Percentiles rank a stretch among this genome's conserved stretches.
Conservation (phyloP, 495 filamentous ascomycete genomes). For the Penicillium mononematosum region DNA sequence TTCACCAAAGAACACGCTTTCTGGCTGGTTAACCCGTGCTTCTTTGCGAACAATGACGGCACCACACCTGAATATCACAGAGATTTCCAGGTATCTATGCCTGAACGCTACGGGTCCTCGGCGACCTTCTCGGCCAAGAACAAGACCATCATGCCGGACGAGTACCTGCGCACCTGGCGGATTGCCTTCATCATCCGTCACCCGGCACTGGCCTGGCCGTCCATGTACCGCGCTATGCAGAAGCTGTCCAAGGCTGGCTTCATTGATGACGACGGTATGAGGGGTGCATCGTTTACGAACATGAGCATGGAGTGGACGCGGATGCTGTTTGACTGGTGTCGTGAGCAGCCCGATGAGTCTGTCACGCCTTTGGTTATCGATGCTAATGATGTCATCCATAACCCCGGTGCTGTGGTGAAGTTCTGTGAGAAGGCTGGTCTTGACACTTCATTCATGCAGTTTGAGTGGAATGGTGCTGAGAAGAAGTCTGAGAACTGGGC, state of each 20-base stretch:
- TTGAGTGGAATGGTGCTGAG: conserved; percentile 33
- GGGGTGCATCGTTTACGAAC: conserved; percentile 16
- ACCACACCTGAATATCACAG: neutral
- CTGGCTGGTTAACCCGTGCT: conserved; percentile 20
- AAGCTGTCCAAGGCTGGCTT: conserved; percentile 21
- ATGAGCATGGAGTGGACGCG: conserved; percentile 36
- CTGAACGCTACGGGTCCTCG: conserved; percentile 13
- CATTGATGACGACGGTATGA: conserved; percentile 11
- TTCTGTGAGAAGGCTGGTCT: conserved; percentile 37
- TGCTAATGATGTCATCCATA: conserved; percentile 44
- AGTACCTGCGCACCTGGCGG: conserved; percentile 34
- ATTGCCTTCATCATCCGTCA: conserved; percentile 46
- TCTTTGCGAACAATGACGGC: neutral
- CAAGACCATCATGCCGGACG: conserved; percentile 41
- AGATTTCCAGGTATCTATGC: conserved; percentile 7
- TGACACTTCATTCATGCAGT: conserved; percentile 33
- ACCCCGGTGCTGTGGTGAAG: conserved; percentile 29
- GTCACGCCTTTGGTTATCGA: conserved; percentile 41
- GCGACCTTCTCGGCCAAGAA: conserved; percentile 31
- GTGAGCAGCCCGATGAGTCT: conserved; percentile 17
- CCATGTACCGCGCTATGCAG: conserved; percentile 31
- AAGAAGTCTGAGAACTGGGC: conserved; percentile 12
- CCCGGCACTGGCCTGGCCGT: conserved; percentile 41
- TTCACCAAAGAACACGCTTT: conserved; percentile 44
- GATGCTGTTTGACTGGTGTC: conserved; percentile 36